These are phyloP conservation scores for Salvia sclarea DNA, from an alignment of 305 asterid species.

Conservation along the genomic window DNA sequence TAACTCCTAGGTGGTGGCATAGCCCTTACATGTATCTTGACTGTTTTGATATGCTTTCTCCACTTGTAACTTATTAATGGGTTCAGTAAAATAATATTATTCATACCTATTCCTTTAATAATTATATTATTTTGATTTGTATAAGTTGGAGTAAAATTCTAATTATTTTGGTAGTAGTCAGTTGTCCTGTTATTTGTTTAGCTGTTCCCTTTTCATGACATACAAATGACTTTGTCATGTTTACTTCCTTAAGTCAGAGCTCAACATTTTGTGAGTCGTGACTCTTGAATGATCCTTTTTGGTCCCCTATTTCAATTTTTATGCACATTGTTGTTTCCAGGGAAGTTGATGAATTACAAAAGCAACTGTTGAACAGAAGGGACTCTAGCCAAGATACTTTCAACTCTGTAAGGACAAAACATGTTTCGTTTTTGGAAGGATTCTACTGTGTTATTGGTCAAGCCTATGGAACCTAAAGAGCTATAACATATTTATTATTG, in stretches of 20 bases:
- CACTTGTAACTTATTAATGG: background rate
- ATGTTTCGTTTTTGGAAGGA: conserved; percentile 15
- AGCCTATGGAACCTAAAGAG: conserved; percentile 5
- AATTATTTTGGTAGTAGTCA: background rate
- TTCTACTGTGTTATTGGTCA: conserved; percentile 11
- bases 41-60: conserved; percentile 1
- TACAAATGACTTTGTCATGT: background rate
- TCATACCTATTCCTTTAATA: background rate
- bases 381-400: conserved; percentile 42
- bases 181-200: background rate
- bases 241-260: background rate
- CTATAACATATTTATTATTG: background rate
- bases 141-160: background rate
- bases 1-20: conserved; percentile 8
- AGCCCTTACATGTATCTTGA: conserved; percentile 15
- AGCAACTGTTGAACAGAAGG: conserved; percentile 40
- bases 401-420: conserved; percentile 46
- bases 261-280: background rate
- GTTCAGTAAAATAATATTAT: background rate
- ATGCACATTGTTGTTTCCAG: conserved; percentile 35
- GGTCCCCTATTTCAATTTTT: background rate
- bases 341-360: conserved; percentile 52
- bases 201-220: background rate
- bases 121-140: conserved; percentile 5
- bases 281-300: background rate